Base-by-base conservation (phyloP, 2,329 filamentous ascomycete species). In the Chaetomium sp. region DNA sequence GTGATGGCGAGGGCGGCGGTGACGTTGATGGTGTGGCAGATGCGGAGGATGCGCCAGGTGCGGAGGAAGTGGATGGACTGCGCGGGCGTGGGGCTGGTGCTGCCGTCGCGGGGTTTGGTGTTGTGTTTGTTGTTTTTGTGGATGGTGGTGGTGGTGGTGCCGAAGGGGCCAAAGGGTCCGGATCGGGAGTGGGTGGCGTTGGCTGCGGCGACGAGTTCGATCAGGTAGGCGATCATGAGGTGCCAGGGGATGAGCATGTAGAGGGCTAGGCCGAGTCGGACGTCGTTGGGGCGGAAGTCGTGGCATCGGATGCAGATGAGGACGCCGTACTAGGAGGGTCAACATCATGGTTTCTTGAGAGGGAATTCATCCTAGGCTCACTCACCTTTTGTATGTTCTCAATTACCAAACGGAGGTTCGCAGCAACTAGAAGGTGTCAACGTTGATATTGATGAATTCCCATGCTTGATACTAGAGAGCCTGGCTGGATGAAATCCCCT, bases 351-450 rank as follows among this genome's bases (percentile, higher is more conserved):
- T 6, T 9, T n/a, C 11, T 42, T 6, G 1, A n/a, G n/a, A 11
- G 12, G 3, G 2, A 10, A 0, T 8, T 40, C 19, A 27, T 27
- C 19, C 19, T 3, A 27, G 19, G 19, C 19, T 27, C 19, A 27
- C 19, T 27, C 19, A 89, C 89, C 80, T 96, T 96, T 76, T 92
- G 89, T 64, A 92, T 89, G 69, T 99, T 99, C 72, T 97, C 94
- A 67, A 99, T 91, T 75, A 97, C 89, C 66, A 99, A 79, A 61
- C 94, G 86, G 51, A 99, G 73, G 69, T 99, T 99, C 66, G 91
- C 94, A 49, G 92, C 90, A 66, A 97, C 89, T 91, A 58, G 10
- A 10, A 48, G 19, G 27, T 52, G 32, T 35, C 19, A 27, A 27
- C 19, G 3, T 6, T n/a, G 41, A 47, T 5, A 48, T 49, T 54